Percentiles rank a stretch among this genome's conserved stretches.
Evolutionary conservation across 169 alveolate species (phyloP).

Genomic region (Plasmodium coatneyi): DNA sequence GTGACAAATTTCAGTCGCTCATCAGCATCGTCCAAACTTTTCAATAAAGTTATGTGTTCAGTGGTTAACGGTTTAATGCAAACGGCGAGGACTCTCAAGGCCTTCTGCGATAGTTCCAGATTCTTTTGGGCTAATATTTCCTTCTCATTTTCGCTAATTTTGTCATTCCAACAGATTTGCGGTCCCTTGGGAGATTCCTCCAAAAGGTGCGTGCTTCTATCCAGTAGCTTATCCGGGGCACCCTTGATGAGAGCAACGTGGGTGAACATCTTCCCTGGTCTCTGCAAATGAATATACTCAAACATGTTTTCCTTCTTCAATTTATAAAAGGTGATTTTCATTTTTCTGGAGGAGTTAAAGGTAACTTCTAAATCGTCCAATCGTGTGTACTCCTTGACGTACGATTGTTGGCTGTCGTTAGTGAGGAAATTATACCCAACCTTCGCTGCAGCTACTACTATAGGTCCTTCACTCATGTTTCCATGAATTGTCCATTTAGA

Average conservation of each 20-base stretch:
- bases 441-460: slow-evolving; percentile 92
- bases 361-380: slow-evolving; percentile 88
- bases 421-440: slow-evolving; percentile 81
- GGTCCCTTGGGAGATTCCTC: slow-evolving; percentile 39
- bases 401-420: background rate
- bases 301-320: slow-evolving; percentile 44
- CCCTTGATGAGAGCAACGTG: slow-evolving; percentile 93
- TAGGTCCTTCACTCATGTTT: slow-evolving; percentile 93
- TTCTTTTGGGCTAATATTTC: slow-evolving; percentile 60
- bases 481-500: slow-evolving; percentile 86
- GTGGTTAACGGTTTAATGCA: slow-evolving; percentile 88
- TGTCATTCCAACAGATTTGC: slow-evolving; percentile 20
- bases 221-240: slow-evolving; percentile 89
- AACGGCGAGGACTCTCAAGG: slow-evolving; percentile 90
- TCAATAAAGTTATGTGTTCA: slow-evolving; percentile 79
- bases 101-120: slow-evolving; percentile 82
- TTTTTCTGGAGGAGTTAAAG: slow-evolving; percentile 90
- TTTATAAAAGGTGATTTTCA: slow-evolving; percentile 91
- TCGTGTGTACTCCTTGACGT: slow-evolving; percentile 71
- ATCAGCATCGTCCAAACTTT: slow-evolving; percentile 86
- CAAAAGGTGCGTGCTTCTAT: slow-evolving; percentile 24
- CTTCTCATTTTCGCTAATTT: slow-evolving; percentile 33
- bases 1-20: slow-evolving; percentile 83
- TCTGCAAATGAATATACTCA: slow-evolving; percentile 78
- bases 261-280: slow-evolving; percentile 72